Evolutionary conservation across 2,329 filamentous ascomycete genomes (phyloP), one percentile per base, ranked within the genome.

Genomic region (Ophiostoma populinum): DNA sequence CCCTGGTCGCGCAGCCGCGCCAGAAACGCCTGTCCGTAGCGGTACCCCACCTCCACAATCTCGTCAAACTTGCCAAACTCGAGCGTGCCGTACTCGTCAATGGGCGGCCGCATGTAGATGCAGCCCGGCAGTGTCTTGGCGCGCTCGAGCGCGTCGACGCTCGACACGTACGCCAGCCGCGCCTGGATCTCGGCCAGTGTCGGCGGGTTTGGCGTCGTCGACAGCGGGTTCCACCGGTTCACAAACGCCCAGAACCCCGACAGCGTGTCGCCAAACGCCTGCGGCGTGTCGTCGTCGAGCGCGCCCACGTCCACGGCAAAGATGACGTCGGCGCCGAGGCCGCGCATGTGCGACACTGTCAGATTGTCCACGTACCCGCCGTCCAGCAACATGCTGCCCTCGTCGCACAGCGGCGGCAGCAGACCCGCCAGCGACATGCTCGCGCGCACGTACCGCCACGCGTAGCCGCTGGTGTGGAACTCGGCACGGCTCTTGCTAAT

Each of bases 51-150:
- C 45, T 79, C 67, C 49, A 92, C 93, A 36, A 98, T 87, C 63
- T 98, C 92, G 49, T 95, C 87, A 54, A 98, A 98, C 55, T 92
- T 94, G 42, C 75, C 81, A 61, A 98, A 98, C 39, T 98, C 90
- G 20, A 98, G 61, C 1, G 90, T 98, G 5, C 86, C 90, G 47
- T 93, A 98, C 2, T 72, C 67, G 50, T 95, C 90, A 42, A 98
- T 80, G 0, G 90, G 90, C 5, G 92, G 92, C 1, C 90, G 72
- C 82, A 98, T 92, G 55, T 98, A 98, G 35, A 92, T 65, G 54
- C 87, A 95, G 0, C 90, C 90, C 0, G 83, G 74, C 49, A 80
- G 87, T 5, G 67, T 78, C 63, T 98, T 98, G 17, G 90, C 90
- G 24, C 86, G 70, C 55, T 98, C 90, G 18, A 98, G 64, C 18